Evolutionary conservation across 208 protist species (phyloP).

Genomic region (Angomonas ambiguus): DNA sequence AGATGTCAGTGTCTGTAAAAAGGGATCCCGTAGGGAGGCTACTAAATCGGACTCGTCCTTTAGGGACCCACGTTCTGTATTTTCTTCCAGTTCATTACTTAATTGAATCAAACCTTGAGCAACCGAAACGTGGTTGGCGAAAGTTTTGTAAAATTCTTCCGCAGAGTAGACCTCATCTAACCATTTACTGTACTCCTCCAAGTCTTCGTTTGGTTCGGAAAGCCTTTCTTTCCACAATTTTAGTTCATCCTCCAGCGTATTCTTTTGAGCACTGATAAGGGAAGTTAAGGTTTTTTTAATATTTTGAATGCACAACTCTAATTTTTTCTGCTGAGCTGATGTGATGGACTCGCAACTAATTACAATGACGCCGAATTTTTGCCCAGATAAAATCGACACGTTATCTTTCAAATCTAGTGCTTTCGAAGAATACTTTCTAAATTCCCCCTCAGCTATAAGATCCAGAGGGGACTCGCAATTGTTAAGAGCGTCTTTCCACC

Average conservation of each 20-base stretch:
- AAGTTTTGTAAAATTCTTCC: slow-evolving; percentile 27
- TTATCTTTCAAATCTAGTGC: slow-evolving; percentile 35
- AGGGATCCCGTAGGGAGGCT: slow-evolving; percentile 25
- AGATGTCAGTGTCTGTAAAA: slow-evolving; percentile 26
- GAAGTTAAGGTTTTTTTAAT: slow-evolving; percentile 30
- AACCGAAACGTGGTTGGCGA: slow-evolving; percentile 29
- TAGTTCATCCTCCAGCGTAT: slow-evolving; percentile 22
- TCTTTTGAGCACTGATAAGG: slow-evolving; percentile 27
- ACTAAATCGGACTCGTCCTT: slow-evolving; percentile 20
- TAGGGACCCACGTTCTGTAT: not conserved
- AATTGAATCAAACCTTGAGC: slow-evolving; percentile 46
- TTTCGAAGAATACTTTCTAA: slow-evolving; percentile 33
- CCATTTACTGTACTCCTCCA: slow-evolving; percentile 47
- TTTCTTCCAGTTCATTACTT: slow-evolving; percentile 35
- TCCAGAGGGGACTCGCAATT: slow-evolving; percentile 12
- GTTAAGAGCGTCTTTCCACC: slow-evolving; percentile 13
- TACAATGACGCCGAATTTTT: slow-evolving; percentile 33
- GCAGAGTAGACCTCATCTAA: slow-evolving; percentile 29
- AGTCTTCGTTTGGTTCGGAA: slow-evolving; percentile 21
- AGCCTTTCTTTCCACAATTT: slow-evolving; percentile 31
- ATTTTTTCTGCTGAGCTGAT: slow-evolving; percentile 14
- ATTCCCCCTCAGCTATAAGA: slow-evolving; percentile 32
- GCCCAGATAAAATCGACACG: slow-evolving; percentile 36
- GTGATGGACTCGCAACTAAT: slow-evolving; percentile 32
- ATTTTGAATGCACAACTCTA: slow-evolving; percentile 34